phyloP scores from a whole-genome alignment of 1,284 basidiomycete species.

The Marasmius fiardii region DNA sequence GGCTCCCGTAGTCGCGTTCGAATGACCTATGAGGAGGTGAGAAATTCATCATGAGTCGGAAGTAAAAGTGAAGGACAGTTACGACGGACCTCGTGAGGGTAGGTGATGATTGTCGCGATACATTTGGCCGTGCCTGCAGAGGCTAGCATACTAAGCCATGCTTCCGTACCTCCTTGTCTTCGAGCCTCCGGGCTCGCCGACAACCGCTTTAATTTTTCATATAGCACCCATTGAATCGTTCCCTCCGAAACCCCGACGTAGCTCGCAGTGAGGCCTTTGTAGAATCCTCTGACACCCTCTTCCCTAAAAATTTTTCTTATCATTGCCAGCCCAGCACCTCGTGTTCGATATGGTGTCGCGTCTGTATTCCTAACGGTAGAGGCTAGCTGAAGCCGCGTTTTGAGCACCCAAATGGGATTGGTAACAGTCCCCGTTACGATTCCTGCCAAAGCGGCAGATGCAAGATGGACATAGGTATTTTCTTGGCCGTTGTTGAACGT shows the following conservation, averaged over 20 bases:
- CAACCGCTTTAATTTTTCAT: constrained; percentile 80
- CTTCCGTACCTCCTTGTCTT: constrained; percentile 22
- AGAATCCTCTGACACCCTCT: constrained; percentile 88
- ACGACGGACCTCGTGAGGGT: constrained; percentile 86
- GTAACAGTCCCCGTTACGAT: constrained; percentile 87
- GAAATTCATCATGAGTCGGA: background rate
- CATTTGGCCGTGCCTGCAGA: constrained; percentile 94
- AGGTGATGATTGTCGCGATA: constrained; percentile 90
- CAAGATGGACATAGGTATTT: constrained; percentile 83
- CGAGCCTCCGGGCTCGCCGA: constrained; percentile 38
- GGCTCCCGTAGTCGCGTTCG: constrained; percentile 93
- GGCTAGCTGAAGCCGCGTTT: constrained; percentile 87
- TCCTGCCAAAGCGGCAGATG: constrained; percentile 84
- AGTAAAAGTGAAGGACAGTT: background rate
- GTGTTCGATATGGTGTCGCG: constrained; percentile 24
- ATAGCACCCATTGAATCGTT: constrained; percentile 97
- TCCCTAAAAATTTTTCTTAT: constrained; percentile 73
- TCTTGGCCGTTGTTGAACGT: constrained; percentile 82
- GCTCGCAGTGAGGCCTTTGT: constrained; percentile 92
- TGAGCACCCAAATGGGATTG: constrained; percentile 99
- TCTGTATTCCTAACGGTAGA: constrained; percentile 17
- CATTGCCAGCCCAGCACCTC: constrained; percentile 36
- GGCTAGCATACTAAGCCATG: constrained; percentile 82
- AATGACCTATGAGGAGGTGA: constrained; percentile 57
- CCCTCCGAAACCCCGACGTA: constrained; percentile 98